These are phyloP conservation scores for Begonia loranthoides DNA, from an alignment of 306 rosid species.

Conservation along the genomic window DNA sequence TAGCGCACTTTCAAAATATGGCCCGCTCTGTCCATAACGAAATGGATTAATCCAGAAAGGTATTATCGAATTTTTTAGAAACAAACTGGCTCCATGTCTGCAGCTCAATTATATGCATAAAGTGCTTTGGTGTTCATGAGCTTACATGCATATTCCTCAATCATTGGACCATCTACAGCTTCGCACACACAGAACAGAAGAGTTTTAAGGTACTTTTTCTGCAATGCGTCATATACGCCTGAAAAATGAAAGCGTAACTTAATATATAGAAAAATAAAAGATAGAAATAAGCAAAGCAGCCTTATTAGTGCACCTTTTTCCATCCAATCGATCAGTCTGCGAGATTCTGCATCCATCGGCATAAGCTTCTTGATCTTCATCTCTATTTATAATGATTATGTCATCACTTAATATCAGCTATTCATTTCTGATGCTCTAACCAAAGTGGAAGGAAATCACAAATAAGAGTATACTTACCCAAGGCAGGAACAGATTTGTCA, in stretches of 20 bases:
- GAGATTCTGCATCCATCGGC: constrained; percentile 94
- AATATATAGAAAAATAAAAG: neutral
- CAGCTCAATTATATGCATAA: too few relatives aligned
- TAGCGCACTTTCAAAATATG: too few relatives aligned
- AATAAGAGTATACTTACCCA: constrained; percentile 34
- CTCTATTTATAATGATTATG: constrained; percentile 35
- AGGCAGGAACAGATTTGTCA: constrained; percentile 84
- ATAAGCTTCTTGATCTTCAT: constrained; percentile 89
- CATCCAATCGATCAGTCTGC: constrained; percentile 94
- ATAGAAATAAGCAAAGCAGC: constrained; percentile 5
- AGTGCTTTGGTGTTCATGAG: neutral
- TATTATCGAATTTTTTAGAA: too few relatives aligned
- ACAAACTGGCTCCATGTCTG: too few relatives aligned
- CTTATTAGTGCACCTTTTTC: constrained; percentile 46
- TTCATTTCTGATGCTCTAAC: neutral
- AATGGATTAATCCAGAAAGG: too few relatives aligned
- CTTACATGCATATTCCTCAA: constrained; percentile 96
- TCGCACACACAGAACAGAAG: constrained; percentile 82
- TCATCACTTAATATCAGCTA: constrained; percentile 14
- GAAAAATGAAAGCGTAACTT: constrained; percentile 6
- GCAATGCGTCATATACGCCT: constrained; percentile 89
- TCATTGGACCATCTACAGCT: constrained; percentile 78
- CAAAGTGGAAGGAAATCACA: neutral
- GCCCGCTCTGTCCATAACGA: too few relatives aligned
- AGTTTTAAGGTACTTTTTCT: constrained; percentile 73